These are phyloP conservation scores for Gonium pectorale DNA, from an alignment of 139 green algal genomes.

Conservation along the genomic window DNA sequence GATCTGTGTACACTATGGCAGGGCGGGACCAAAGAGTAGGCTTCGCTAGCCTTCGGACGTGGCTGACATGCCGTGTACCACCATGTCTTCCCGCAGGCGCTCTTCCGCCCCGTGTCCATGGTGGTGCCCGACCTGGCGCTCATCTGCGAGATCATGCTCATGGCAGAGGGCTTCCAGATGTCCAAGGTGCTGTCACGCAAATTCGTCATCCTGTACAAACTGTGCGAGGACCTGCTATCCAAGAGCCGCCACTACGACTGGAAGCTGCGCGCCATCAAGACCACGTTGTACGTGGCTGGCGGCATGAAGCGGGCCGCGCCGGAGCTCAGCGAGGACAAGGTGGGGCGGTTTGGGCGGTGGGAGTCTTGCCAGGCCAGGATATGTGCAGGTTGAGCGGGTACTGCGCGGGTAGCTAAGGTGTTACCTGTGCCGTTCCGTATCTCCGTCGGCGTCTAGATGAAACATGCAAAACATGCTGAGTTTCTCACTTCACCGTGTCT, in stretches of 20 bases:
- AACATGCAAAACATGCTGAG: no score
- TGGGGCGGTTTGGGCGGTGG: slow-evolving; percentile 34
- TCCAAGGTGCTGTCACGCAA: slow-evolving; percentile 88
- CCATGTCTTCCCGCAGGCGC: slow-evolving; percentile 52
- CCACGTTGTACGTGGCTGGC: slow-evolving; percentile 85
- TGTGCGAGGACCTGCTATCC: slow-evolving; percentile 86
- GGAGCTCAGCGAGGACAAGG: slow-evolving; percentile 92
- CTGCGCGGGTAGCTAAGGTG: no score
- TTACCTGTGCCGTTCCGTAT: no score
- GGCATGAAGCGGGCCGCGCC: slow-evolving; percentile 92
- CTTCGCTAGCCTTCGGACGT: no score
- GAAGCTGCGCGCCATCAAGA: slow-evolving; percentile 89
- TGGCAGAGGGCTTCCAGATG: slow-evolving; percentile 87
- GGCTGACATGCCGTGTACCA: no score
- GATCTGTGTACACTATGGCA: no score
- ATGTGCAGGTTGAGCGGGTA: no score
- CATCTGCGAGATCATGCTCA: slow-evolving; percentile 95
- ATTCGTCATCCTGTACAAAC: slow-evolving; percentile 86
- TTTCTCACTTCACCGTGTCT: no score
- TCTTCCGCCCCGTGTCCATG: slow-evolving; percentile 89
- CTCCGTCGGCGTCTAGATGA: no score
- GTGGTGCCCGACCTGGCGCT: slow-evolving; percentile 89
- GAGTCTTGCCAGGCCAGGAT: no score
- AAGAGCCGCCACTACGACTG: slow-evolving; percentile 91
- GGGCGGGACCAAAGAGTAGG: no score